Conservation (phyloP, 257 asterid genomes). For the Capsicum pubescens region DNA sequence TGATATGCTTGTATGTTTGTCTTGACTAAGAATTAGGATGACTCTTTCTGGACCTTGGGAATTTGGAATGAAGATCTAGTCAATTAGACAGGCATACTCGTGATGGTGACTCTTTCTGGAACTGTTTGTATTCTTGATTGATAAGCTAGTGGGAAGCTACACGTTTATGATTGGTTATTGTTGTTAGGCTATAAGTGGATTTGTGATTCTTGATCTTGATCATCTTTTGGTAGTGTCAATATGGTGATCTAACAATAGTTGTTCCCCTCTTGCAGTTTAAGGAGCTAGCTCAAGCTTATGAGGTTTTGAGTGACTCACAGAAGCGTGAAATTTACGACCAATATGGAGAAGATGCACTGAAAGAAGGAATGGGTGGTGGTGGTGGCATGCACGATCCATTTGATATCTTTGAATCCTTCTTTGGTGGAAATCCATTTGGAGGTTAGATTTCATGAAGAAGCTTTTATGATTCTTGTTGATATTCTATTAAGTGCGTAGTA, state of each 20-base stretch:
- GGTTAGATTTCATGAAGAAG: conserved; percentile 38
- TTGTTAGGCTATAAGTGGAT: neutral
- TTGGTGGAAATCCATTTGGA: conserved; percentile 57
- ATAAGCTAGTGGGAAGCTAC: neutral
- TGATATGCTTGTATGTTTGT: neutral
- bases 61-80: too few relatives aligned
- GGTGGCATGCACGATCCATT: conserved; percentile 69
- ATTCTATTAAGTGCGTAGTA: neutral
- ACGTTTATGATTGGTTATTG: neutral
- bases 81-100: neutral
- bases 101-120: neutral
- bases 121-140: neutral
- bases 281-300: conserved; percentile 84
- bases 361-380: conserved; percentile 75
- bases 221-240: neutral
- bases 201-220: neutral
- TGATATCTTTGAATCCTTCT: conserved; percentile 74
- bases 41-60: too few relatives aligned
- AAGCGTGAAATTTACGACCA: conserved; percentile 78
- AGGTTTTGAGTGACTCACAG: conserved; percentile 71
- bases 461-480: neutral
- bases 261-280: conserved; percentile 51
- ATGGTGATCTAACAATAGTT: neutral
- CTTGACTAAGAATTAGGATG: neutral
- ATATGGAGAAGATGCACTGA: conserved; percentile 80